These are phyloP conservation scores for Pseudogymnoascus pannorum DNA, from an alignment of 2,329 filamentous ascomycete species.

Conservation along the genomic window DNA sequence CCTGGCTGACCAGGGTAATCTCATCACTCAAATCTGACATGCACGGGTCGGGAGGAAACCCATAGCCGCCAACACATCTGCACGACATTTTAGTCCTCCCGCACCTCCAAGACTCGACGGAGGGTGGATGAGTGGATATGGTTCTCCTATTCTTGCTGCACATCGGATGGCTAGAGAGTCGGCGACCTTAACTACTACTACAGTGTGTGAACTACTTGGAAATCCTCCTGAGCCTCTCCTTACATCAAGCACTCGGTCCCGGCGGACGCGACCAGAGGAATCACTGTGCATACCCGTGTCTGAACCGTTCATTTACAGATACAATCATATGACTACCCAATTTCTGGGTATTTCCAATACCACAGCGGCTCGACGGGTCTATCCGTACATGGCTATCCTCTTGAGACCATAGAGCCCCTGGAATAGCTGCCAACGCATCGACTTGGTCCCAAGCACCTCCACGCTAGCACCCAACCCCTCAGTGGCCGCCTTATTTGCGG, in stretches of 20 bases:
- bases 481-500: slow-evolving; percentile 6
- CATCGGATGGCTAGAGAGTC: background rate
- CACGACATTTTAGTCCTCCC: slow-evolving; percentile 10
- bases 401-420: slow-evolving; percentile 5
- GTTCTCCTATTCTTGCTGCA: slow-evolving; percentile 4
- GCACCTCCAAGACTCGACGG: background rate
- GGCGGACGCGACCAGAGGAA: background rate
- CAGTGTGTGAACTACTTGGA: background rate
- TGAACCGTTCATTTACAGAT: slow-evolving; percentile 1
- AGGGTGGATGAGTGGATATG: background rate
- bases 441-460: background rate
- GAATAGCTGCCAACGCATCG: slow-evolving; percentile 5
- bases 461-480: slow-evolving; percentile 2
- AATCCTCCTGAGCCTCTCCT: background rate
- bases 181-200: background rate
- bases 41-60: background rate
- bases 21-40: background rate
- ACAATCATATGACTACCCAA: slow-evolving; percentile 8
- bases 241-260: background rate
- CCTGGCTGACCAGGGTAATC: background rate
- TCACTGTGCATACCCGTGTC: background rate
- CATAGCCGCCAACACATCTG: slow-evolving; percentile 8
- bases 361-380: slow-evolving; percentile 8
- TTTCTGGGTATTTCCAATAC: slow-evolving; percentile 8
- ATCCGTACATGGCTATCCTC: background rate